A percentile compares a stretch with the other conserved stretches of the same genome.
These are phyloP conservation scores for Spathaspora hagerdaliae DNA, from an alignment of 805 yeast genomes.

Conservation along the genomic window DNA sequence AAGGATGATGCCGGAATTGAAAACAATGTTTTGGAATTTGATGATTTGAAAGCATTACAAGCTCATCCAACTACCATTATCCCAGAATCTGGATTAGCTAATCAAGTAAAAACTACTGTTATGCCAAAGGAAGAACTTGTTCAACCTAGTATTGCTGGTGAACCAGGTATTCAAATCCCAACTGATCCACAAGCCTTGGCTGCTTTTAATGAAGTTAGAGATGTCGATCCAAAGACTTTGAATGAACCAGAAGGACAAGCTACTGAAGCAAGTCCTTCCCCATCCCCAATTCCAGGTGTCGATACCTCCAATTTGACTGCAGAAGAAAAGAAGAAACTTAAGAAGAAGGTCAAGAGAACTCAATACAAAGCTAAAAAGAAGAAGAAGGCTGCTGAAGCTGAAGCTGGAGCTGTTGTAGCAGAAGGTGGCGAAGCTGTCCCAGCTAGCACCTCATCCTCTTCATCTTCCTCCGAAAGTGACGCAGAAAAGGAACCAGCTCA, in stretches of 20 bases:
- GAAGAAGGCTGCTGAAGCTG: conserved; percentile 15
- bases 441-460: conserved; percentile 14
- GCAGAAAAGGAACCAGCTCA: conserved; percentile 11
- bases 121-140: conserved; percentile 29
- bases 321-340: conserved; percentile 38
- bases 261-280: conserved; percentile 1
- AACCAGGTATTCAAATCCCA: conserved; percentile 73
- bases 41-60: conserved; percentile 24
- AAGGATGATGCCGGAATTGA: conserved; percentile 48
- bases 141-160: conserved; percentile 48
- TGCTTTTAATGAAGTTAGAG: conserved; percentile 58
- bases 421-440: conserved; percentile 12
- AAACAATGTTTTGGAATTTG: conserved; percentile 45
- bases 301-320: conserved; percentile 20
- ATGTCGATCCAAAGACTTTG: conserved; percentile 46
- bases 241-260: conserved; percentile 30
- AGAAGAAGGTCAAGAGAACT: conserved; percentile 42
- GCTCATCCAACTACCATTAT: conserved; percentile 14
- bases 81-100: conserved; percentile 29
- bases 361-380: conserved; percentile 42
- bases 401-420: conserved; percentile 8
- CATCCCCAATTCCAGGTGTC: not conserved
- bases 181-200: conserved; percentile 57
- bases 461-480: conserved; percentile 13
- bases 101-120: conserved; percentile 36